Conservation (phyloP, 495 filamentous ascomycete species). For the Thozetella sp. region DNA sequence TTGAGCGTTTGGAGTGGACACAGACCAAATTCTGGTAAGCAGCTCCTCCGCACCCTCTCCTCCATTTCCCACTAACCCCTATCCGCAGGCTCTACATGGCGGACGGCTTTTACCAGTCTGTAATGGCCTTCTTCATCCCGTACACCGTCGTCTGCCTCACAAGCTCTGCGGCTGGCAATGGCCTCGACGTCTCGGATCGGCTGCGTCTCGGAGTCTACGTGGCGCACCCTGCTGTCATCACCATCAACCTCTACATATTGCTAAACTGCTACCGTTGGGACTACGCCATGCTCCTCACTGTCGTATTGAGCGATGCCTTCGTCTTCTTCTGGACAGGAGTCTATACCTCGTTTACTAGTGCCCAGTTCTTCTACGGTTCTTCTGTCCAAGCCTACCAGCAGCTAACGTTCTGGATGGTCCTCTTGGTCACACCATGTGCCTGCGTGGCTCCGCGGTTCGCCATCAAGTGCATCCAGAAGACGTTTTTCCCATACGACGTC, state of each 20-base stretch:
- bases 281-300: constrained; percentile 86
- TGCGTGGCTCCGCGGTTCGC: constrained; percentile 85
- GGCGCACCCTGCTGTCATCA: constrained; percentile 74
- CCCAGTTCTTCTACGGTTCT: constrained; percentile 73
- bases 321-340: constrained; percentile 97
- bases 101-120: constrained; percentile 92
- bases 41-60: neutral
- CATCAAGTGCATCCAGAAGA: constrained; percentile 86
- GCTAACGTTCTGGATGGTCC: constrained; percentile 82
- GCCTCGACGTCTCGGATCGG: constrained; percentile 72
- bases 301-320: constrained; percentile 77
- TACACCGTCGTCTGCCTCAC: constrained; percentile 75
- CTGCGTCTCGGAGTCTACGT: constrained; percentile 83
- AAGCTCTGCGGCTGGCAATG: constrained; percentile 66
- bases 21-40: constrained; percentile 93
- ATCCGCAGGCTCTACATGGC: constrained; percentile 82
- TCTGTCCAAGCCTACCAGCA: constrained; percentile 79
- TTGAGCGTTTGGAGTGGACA: constrained; percentile 97
- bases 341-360: constrained; percentile 71
- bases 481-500: constrained; percentile 88
- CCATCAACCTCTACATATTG: constrained; percentile 91
- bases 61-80: constrained; percentile 22
- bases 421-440: constrained; percentile 73
- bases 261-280: constrained; percentile 98
- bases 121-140: constrained; percentile 90